Percentiles rank a stretch among this genome's conserved stretches.
Evolutionary conservation across 306 rosid species (phyloP).

Genomic region (Pachyrhizus erosus): DNA sequence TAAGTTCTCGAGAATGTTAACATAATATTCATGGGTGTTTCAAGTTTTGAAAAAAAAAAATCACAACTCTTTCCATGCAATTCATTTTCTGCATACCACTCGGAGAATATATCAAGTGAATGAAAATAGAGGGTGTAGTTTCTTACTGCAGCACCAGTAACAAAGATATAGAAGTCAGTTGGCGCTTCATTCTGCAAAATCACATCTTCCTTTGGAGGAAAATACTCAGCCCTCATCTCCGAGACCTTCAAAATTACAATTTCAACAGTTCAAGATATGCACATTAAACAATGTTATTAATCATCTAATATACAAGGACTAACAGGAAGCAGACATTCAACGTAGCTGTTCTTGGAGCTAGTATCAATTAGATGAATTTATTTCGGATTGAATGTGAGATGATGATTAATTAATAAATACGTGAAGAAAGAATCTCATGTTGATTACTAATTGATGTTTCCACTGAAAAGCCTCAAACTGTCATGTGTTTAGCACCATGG

Average conservation of each 20-base stretch:
- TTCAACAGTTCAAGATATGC: conserved; percentile 19
- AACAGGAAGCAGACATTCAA: conserved; percentile 14
- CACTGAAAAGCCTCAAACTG: neutral
- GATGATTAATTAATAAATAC: conserved; percentile 9
- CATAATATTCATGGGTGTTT: too few relatives aligned
- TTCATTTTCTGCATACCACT: neutral
- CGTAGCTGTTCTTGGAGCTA: neutral
- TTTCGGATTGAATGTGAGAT: neutral
- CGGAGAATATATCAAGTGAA: neutral
- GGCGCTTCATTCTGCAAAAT: conserved; percentile 91
- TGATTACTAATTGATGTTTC: neutral
- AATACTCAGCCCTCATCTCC: conserved; percentile 91
- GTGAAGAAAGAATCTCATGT: neutral
- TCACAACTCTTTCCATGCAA: too few relatives aligned
- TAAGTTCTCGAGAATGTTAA: too few relatives aligned
- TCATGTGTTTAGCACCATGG: neutral
- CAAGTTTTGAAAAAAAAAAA: too few relatives aligned
- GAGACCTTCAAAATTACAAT: conserved; percentile 60
- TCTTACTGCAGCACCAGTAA: conserved; percentile 77
- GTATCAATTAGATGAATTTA: neutral
- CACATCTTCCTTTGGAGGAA: conserved; percentile 90
- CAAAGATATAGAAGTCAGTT: conserved; percentile 76
- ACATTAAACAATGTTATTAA: neutral
- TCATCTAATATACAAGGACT: conserved; percentile 27
- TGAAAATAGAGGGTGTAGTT: conserved; percentile 11